Conservation (phyloP, 1,284 basidiomycete species). For the Malassezia sympodialis region DNA sequence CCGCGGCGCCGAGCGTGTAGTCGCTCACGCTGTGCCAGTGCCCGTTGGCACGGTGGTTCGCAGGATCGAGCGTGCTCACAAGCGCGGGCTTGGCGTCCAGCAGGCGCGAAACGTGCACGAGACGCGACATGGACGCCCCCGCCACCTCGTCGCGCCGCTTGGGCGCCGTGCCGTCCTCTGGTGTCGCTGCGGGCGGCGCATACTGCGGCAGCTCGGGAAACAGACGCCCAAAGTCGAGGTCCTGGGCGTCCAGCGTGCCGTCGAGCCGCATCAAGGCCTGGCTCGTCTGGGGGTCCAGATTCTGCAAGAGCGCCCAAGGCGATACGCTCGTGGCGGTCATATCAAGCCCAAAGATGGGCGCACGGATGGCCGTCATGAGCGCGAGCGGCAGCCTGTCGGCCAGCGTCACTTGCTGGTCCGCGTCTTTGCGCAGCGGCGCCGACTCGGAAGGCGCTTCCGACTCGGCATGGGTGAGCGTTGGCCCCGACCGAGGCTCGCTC, state of each 20-base stretch:
- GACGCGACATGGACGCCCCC: constrained; percentile 28
- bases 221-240: constrained; percentile 29
- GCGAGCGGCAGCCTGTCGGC: constrained; percentile 30
- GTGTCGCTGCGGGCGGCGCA: constrained; percentile 36
- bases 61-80: constrained; percentile 54
- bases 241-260: constrained; percentile 24
- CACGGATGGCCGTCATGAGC: constrained; percentile 34
- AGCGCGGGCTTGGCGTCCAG: constrained; percentile 55
- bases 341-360: constrained; percentile 40
- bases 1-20: constrained; percentile 19
- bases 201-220: constrained; percentile 54
- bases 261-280: constrained; percentile 30
- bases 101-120: constrained; percentile 53
- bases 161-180: constrained; percentile 35
- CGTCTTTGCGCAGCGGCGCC: constrained; percentile 17
- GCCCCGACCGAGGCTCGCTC: constrained; percentile 5
- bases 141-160: constrained; percentile 51
- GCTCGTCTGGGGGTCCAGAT: constrained; percentile 29
- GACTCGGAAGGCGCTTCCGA: constrained; percentile 25
- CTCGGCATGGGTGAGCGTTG: constrained; percentile 12
- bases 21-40: constrained; percentile 48
- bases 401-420: constrained; percentile 32
- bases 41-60: constrained; percentile 50
- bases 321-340: constrained; percentile 34
- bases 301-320: constrained; percentile 29